A percentile compares a stretch with the other conserved stretches of the same genome.
Conservation (phyloP, 768 basidiomycete genomes). For the Suillus sp. region DNA sequence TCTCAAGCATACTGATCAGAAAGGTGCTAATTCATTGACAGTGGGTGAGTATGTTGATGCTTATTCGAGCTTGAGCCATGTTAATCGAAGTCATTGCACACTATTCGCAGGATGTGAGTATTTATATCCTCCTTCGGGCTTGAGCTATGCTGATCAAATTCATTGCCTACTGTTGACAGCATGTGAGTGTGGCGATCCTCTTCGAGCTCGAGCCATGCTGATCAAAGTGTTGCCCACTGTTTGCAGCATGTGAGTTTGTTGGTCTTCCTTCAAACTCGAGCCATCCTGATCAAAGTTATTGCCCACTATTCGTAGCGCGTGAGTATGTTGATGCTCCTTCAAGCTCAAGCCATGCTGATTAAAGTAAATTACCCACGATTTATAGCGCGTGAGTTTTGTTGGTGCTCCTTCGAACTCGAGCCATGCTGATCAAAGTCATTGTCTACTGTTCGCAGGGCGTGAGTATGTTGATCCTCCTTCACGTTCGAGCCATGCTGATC, state of each 20-base stretch:
- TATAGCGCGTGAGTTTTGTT: too few relatives aligned
- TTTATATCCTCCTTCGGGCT: neutral
- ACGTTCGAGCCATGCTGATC: neutral
- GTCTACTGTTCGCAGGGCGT: neutral
- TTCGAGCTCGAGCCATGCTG: neutral
- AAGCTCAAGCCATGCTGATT: neutral
- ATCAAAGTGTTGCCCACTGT: neutral
- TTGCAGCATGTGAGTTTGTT: neutral
- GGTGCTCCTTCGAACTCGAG: too few relatives aligned
- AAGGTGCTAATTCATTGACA: too few relatives aligned
- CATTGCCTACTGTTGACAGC: neutral
- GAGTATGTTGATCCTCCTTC: neutral
- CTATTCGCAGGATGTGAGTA: too few relatives aligned
- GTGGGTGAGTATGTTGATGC: neutral
- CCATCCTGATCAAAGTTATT: neutral
- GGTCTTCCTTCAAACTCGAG: neutral
- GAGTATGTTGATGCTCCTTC: neutral
- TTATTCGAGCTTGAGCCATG: too few relatives aligned
- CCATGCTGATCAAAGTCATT: too few relatives aligned
- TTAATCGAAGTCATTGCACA: too few relatives aligned
- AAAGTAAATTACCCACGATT: too few relatives aligned
- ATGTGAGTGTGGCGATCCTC: neutral
- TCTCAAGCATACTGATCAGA: too few relatives aligned
- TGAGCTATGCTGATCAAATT: neutral
- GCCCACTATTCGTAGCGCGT: neutral